phyloP scores from a whole-genome alignment of 805 yeast species.

The Sugiyamaella floridensis region DNA sequence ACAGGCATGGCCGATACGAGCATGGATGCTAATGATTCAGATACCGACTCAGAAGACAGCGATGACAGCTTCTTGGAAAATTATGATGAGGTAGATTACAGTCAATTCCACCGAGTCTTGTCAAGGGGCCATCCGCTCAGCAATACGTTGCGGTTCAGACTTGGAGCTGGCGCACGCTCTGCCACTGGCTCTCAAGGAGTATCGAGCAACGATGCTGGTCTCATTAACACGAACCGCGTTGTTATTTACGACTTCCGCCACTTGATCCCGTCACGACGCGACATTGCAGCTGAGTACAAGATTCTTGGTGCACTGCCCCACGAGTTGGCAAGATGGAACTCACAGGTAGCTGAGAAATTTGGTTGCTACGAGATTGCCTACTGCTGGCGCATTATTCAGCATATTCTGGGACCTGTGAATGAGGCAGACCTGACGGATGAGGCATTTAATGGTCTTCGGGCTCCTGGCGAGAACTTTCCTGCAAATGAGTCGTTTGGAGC shows the following conservation, averaged over 20 bases:
- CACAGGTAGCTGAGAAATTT: slow-evolving; percentile 57
- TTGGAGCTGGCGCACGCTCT: slow-evolving; percentile 6
- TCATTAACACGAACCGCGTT: slow-evolving; percentile 49
- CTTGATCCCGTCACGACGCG: slow-evolving; percentile 67
- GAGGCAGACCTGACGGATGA: not conserved
- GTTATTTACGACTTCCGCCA: slow-evolving; percentile 57
- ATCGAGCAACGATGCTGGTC: slow-evolving; percentile 34
- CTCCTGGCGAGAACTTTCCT: not conserved
- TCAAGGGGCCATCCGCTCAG: slow-evolving; percentile 2
- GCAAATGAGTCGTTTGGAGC: not conserved
- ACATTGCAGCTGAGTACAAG: slow-evolving; percentile 42
- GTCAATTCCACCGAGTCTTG: not conserved
- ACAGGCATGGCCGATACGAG: not conserved
- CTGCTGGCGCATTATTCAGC: slow-evolving; percentile 51
- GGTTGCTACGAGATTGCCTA: slow-evolving; percentile 60
- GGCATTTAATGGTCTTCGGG: not conserved
- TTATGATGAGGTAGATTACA: not conserved
- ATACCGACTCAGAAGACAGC: slow-evolving; percentile 4
- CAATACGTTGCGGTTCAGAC: not conserved
- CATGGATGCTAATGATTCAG: slow-evolving; percentile 4
- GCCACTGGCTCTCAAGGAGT: slow-evolving; percentile 13
- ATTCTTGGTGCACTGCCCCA: slow-evolving; percentile 44
- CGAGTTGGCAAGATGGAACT: slow-evolving; percentile 60
- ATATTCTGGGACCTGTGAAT: not conserved
- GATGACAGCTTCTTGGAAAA: slow-evolving; percentile 7